Evolutionary conservation across 2,329 filamentous ascomycete genomes (phyloP).

Genomic region (Sporothrix curviconia): DNA sequence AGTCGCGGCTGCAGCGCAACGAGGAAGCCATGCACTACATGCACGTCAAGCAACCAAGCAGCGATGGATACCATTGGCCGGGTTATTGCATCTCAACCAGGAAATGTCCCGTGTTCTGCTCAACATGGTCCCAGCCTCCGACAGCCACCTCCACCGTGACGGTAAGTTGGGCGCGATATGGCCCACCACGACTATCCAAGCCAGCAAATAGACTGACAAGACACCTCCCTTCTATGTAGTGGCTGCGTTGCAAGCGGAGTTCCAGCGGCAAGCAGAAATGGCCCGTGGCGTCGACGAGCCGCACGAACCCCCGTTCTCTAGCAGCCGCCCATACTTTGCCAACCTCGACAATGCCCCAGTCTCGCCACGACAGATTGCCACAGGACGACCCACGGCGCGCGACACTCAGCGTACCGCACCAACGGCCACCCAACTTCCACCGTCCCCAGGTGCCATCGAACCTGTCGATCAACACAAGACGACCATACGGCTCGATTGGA

Average conservation of each 20-base stretch:
- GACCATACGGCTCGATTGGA: constrained; percentile 83
- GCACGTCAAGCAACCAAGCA: constrained; percentile 71
- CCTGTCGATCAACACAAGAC: constrained; percentile 65
- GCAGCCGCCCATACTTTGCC: constrained; percentile 60
- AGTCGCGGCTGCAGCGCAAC: constrained; percentile 65
- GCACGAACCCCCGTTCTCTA: constrained; percentile 59
- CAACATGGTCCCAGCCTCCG: constrained; percentile 65
- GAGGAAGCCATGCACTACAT: constrained; percentile 78
- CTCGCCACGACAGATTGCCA: constrained; percentile 78
- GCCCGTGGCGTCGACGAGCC: constrained; percentile 55
- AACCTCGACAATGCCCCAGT: constrained; percentile 69
- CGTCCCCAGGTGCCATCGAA: constrained; percentile 76
- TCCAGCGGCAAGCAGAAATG: constrained; percentile 54
- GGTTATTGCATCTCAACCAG: constrained; percentile 68
- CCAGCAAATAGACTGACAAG: constrained; percentile 14
- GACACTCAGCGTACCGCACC: constrained; percentile 57
- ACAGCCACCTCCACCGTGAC: constrained; percentile 74
- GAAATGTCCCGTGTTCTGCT: constrained; percentile 73
- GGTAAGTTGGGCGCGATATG: constrained; percentile 46
- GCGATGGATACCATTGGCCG: constrained; percentile 74
- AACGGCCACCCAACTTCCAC: constrained; percentile 58
- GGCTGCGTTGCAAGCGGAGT: constrained; percentile 49
- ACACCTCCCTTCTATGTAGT: too few species aligned
- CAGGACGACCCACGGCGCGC: constrained; percentile 75
- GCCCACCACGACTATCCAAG: too few species aligned